A percentile compares a stretch with the other conserved stretches of the same genome.
These are phyloP conservation scores for Aureobasidium vineae DNA, from an alignment of 2,329 filamentous ascomycete genomes.

Conservation along the genomic window DNA sequence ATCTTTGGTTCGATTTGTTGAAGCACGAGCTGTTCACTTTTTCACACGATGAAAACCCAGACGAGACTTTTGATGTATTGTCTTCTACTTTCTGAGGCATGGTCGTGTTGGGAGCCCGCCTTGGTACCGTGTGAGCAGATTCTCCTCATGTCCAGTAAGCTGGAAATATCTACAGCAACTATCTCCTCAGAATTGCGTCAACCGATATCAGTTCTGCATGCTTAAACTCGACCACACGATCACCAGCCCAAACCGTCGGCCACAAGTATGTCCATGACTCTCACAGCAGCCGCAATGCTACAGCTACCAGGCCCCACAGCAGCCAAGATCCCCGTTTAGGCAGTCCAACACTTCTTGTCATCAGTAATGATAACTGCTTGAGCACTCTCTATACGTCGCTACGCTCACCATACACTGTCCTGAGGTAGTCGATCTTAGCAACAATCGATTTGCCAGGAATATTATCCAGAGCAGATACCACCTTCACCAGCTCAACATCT, in stretches of 20 bases:
- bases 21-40: too few species aligned
- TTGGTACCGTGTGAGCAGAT: too few species aligned
- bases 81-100: too few species aligned
- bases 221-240: background rate
- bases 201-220: background rate
- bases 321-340: background rate
- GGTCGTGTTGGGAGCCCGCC: too few species aligned
- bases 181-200: background rate
- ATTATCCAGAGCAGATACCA: background rate
- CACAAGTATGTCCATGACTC: background rate
- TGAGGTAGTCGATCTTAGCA: background rate
- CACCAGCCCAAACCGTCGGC: background rate
- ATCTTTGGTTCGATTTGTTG: background rate
- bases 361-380: background rate
- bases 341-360: background rate
- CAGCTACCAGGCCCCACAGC: background rate
- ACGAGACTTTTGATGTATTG: too few species aligned
- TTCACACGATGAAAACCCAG: too few species aligned
- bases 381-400: too few species aligned
- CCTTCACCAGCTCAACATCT: background rate
- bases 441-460: background rate
- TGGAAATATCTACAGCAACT: background rate
- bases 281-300: background rate
- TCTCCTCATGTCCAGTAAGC: too few species aligned
- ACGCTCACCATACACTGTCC: background rate